Conservation (phyloP, 2,329 filamentous ascomycete species). For the Ophiostoma quercus region DNA sequence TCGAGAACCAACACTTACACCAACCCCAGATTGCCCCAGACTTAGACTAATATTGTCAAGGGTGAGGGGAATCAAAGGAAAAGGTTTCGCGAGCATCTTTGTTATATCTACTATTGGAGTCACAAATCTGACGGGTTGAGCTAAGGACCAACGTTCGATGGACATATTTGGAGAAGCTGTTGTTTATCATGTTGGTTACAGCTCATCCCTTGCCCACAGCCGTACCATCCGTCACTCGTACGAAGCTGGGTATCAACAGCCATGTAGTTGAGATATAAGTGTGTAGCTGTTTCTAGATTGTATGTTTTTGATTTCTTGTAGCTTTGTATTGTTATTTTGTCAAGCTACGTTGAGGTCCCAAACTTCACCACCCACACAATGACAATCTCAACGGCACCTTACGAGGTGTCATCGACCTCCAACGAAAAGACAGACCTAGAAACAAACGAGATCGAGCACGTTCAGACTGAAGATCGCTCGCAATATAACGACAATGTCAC, state of each 20-base stretch:
- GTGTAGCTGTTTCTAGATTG: not conserved
- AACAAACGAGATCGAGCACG: not conserved
- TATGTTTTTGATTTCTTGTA: not conserved
- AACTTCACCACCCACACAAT: constrained; percentile 15
- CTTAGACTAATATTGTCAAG: not conserved
- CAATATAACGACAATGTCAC: not conserved
- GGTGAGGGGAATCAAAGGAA: not conserved
- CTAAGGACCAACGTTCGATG: not conserved
- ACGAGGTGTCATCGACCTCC: constrained; percentile 37
- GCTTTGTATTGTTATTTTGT: not conserved
- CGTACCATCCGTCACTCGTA: not conserved
- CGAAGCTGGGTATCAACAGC: not conserved
- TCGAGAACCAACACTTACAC: not conserved
- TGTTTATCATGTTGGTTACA: not conserved
- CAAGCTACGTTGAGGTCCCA: not conserved
- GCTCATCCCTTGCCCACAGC: not conserved
- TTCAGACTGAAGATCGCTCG: not conserved
- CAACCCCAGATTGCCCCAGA: not conserved
- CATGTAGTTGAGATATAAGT: not conserved
- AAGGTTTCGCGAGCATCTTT: not conserved
- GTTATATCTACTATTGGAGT: not conserved
- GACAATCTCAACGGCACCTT: constrained; percentile 48
- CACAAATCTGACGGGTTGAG: not conserved
- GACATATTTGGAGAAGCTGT: not conserved
- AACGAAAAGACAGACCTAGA: constrained; percentile 16